Conservation (phyloP, 2,329 filamentous ascomycete species). For the Myriangium duriaei region DNA sequence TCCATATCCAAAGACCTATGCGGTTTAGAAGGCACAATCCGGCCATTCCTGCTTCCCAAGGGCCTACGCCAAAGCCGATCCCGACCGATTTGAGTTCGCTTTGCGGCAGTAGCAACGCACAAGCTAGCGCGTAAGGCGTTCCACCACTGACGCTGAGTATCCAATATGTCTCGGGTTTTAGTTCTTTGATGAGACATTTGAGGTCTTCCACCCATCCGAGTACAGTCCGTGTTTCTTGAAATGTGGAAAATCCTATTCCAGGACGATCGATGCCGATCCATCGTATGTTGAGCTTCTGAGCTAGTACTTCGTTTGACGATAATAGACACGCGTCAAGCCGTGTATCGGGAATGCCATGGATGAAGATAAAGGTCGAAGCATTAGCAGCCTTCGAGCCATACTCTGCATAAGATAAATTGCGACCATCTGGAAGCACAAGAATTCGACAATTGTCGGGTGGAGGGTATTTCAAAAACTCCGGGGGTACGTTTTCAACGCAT, state of each 20-base stretch:
- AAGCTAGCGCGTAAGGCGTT: conserved; percentile 36
- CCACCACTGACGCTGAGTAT: conserved; percentile 36
- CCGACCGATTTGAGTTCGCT: conserved; percentile 15
- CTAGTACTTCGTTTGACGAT: conserved; percentile 19
- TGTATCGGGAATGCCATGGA: conserved; percentile 33
- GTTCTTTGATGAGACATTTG: conserved; percentile 26
- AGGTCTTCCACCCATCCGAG: conserved; percentile 34
- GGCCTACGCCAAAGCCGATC: conserved; percentile 20
- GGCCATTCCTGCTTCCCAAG: conserved; percentile 11
- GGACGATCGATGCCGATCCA: conserved; percentile 32
- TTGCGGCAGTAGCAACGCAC: conserved; percentile 27
- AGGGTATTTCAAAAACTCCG: too few species aligned
- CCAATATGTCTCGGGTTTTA: conserved; percentile 29
- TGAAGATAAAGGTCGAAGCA: conserved; percentile 28
- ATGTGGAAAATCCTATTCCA: conserved; percentile 31
- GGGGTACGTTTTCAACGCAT: too few species aligned
- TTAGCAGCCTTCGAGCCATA: conserved; percentile 24
- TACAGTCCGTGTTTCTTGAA: conserved; percentile 26
- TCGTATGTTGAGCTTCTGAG: conserved; percentile 24
- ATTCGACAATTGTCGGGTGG: background rate
- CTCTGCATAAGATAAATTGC: conserved; percentile 32
- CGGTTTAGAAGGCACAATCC: conserved; percentile 1
- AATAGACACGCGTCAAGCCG: conserved; percentile 29
- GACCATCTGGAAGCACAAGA: conserved; percentile 22
- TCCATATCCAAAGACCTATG: conserved; percentile 13